Percentiles rank a stretch among this genome's conserved stretches.
These are phyloP conservation scores for Microbotryum scabiosae DNA, from an alignment of 1,284 basidiomycete genomes.

Conservation along the genomic window DNA sequence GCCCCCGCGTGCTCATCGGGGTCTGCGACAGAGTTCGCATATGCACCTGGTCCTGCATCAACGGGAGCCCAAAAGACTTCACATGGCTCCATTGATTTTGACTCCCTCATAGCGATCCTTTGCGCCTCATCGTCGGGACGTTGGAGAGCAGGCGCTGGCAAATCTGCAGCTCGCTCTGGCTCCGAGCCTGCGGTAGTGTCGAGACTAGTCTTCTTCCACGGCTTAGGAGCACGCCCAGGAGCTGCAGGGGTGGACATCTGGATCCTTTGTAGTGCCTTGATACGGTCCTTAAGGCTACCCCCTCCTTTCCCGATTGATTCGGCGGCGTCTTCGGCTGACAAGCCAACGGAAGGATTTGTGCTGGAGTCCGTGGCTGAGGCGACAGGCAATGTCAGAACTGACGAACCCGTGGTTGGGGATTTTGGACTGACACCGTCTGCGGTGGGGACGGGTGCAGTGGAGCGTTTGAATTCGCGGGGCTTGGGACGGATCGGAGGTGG, in stretches of 20 bases:
- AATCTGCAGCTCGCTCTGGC: constrained; percentile 8
- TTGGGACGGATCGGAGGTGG: constrained; percentile 55
- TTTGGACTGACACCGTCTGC: constrained; percentile 32
- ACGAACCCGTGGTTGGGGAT: too few species aligned
- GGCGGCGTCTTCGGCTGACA: constrained; percentile 27
- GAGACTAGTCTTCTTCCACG: constrained; percentile 46
- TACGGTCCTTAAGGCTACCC: constrained; percentile 68
- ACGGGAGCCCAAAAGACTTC: too few species aligned
- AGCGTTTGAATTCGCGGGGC: constrained; percentile 46
- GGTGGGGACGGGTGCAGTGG: constrained; percentile 31
- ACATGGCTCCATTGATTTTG: too few species aligned
- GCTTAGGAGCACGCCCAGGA: constrained; percentile 54
- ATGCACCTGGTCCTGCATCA: too few species aligned
- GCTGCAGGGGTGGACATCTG: constrained; percentile 50
- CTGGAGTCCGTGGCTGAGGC: not conserved
- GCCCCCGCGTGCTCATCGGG: too few species aligned
- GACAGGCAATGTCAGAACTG: not conserved
- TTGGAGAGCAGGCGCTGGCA: constrained; percentile 6
- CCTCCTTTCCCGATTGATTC: constrained; percentile 24
- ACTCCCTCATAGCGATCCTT: too few species aligned
- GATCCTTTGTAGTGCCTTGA: constrained; percentile 77
- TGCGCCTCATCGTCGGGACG: too few species aligned
- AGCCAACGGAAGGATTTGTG: not conserved
- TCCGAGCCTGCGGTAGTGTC: constrained; percentile 39
- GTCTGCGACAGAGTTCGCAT: too few species aligned